Base-by-base conservation (phyloP, 305 asterid species). In the Fraxinus albicans region DNA sequence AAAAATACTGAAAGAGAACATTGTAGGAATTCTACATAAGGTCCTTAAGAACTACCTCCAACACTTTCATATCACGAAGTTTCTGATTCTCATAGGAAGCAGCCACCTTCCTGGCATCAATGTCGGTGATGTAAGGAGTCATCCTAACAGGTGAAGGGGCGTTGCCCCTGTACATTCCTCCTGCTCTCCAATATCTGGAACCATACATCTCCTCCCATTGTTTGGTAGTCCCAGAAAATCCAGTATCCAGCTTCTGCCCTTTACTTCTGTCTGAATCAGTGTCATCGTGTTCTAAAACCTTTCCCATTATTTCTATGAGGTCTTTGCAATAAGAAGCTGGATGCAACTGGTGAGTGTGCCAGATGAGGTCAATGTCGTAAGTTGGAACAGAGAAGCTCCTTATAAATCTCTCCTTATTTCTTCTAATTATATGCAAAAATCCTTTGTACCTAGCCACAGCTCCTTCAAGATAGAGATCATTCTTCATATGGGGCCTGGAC, bases 321-420 rank as follows among this genome's bases (percentile, higher is more conserved):
- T 96, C 97, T 55, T 87, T 87, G 86, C 98, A 93, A 84, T 96
- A 96, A 74, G 94, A 87, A 77, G 88, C 91, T 44, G 99, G 95
- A 89, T 94, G 92, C 67, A 97, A 85, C 86, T 95, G 99, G 87
- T 97, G 98, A 73, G 97, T 93, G 89, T 97, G 99, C 99, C 98
- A 97, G 75, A 97, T 95, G 70, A 97, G 97, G 83, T 97, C 99
- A 77, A 97, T 91, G 88, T 97, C 99, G 78, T 94, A 95, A 81
- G 98, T 97, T 73, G 99, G 99, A 88, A 97, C 99, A 23, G 96
- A 90, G 92, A 95, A 95, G 90, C 98, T 90, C 84, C 86, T 88
- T 36, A 93, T 85, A 86, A 86, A 84, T 86, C 90, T 93, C 89
- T 95, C 98, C 83, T 73, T 90, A 88, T 90, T 95, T 91, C 92